Base-by-base conservation (phyloP, 768 basidiomycete genomes). In the Hemileccinum rubropunctum region DNA sequence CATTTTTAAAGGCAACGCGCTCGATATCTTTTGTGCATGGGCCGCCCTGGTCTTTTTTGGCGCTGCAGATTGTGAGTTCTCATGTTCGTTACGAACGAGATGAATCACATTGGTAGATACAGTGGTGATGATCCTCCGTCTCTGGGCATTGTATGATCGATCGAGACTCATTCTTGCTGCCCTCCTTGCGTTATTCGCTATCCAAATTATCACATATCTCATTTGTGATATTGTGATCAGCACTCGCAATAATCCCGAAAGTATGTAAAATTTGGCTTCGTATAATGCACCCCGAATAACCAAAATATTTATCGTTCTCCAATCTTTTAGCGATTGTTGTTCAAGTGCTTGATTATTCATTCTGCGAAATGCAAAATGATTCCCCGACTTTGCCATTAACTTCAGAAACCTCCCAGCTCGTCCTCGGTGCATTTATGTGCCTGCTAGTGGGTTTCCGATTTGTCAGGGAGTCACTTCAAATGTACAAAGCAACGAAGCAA, bases 31-130 rank as follows among this genome's bases (percentile, higher is more conserved):
- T 3, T 13, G 7, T 8, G 4, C 1, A 15, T 45, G 32, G 43
- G 6, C 17, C 34, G 12, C 4, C 8, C 14, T 38, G 4, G 1
- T 44, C 1, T 54, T 54, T 28, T 5, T 34, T 12, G n/a, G 15
- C 4, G 33, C 50, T 23, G 50, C 51, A 0, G 54, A 52, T 15
- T n/a, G 54, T 56, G 32, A 48, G 54, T 13, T 32, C 21, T n/a
- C 17, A 14, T 6, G 14, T 27, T n/a, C 10, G 3, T 2, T 32
- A 23, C 32, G 14, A 32, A 15, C 4, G 3, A 20, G 6, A 36
- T 8, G 14, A 9, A 33, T 34, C 2, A n/a, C 13, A 17, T n/a
- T 15, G 3, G 3, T 23, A 5, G n/a, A 27, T n/a, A 9, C 15
- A 47, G 46, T 47, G 28, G 15, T 33, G 10, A 47, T 47, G 46